Conservation (phyloP, 202 grass and related monocot species). For the Zizania palustris region DNA sequence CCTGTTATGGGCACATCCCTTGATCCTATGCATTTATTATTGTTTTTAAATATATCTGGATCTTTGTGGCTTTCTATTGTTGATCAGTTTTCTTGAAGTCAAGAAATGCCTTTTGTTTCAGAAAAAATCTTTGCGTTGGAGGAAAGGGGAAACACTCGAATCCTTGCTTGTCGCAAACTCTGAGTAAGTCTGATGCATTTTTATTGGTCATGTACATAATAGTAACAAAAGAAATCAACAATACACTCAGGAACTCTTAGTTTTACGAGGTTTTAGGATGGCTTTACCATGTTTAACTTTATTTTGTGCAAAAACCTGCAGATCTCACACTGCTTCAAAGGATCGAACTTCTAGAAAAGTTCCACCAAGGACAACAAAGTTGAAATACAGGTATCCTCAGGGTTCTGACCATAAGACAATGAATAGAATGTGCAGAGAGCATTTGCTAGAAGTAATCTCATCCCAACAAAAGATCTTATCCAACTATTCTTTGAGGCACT, state of each 20-base stretch:
- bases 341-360: constrained; percentile 66
- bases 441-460: constrained; percentile 78
- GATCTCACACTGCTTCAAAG: constrained; percentile 53
- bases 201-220: constrained; percentile 28
- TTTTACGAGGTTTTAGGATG: constrained; percentile 21
- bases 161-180: constrained; percentile 68
- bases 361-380: constrained; percentile 70
- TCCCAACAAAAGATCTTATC: constrained; percentile 74
- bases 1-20: constrained; percentile 7
- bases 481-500: constrained; percentile 53
- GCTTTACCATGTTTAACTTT: constrained; percentile 35
- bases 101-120: constrained; percentile 55
- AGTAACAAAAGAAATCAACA: constrained; percentile 24
- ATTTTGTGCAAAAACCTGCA: constrained; percentile 52
- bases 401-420: constrained; percentile 52
- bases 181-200: constrained; percentile 59
- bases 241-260: background rate
- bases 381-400: constrained; percentile 62
- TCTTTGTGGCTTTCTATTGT: constrained; percentile 22
- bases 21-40: background rate
- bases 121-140: constrained; percentile 76
- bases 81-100: constrained; percentile 18
- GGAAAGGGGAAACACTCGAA: constrained; percentile 88
- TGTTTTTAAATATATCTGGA: constrained; percentile 26
- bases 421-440: constrained; percentile 54